Base-by-base conservation (phyloP, 2,329 filamentous ascomycete species). In the Colletotrichum shisoi region DNA sequence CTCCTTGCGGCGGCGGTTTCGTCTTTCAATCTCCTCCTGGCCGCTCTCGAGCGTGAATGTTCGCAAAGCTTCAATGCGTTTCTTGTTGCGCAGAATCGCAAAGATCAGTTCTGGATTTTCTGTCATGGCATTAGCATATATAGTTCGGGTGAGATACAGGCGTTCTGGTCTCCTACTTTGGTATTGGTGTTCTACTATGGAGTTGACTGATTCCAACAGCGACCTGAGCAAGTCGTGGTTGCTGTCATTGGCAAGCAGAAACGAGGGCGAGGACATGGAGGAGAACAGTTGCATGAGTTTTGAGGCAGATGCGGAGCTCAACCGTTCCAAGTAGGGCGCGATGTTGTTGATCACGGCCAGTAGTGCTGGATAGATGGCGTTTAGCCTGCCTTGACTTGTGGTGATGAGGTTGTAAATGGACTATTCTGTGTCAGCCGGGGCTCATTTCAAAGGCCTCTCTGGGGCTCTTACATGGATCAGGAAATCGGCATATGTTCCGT, bases 311-410 rank as follows among this genome's bases (percentile, higher is more conserved):
- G 89, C 85, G 4, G 88, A 82, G 57, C 91, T 92, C 12, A 98
- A 81, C 24, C 90, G 87, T 73, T 95, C 88, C 4, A 95, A 82
- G 74, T 96, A 92, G 17, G 95, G 90, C 12, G 94, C 89, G 70
- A 97, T 89, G 74, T 99, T 99, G 77, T 95, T 95, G 73, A 99
- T 91, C 52, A 98, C 92, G 0, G 94, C 93, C 51, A 99, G 80
- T 3, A 99, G 83, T 1, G 95, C 93, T 17, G 94, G 94, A 74
- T 98, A 98, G 39, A 98, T 91, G 13, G 93, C 92, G 52, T 94
- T 91, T 8, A 98, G 85, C 71, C 91, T 94, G 59, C 93, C 93
- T 79, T 97, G 94, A 74, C 93, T 96, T 5, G 89, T 91, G 0
- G 93, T 95, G 74, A 98, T 96, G 69, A 99, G 85, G 37, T 86